These are phyloP conservation scores for Didymosphaeria variabile DNA, from an alignment of 2,329 filamentous ascomycete species.

Conservation along the genomic window DNA sequence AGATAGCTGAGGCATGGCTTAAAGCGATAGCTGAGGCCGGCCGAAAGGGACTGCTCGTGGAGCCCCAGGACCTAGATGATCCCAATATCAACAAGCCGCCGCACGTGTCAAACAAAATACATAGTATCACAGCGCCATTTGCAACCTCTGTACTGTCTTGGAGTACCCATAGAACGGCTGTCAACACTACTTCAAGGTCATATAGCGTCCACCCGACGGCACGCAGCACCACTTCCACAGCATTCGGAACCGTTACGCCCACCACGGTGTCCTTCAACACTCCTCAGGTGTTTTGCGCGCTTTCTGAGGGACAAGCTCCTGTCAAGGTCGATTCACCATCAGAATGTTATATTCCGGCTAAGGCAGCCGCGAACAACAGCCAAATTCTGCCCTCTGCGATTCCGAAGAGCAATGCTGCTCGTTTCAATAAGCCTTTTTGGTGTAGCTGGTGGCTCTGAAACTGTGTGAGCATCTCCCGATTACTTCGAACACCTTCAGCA, in stretches of 20 bases:
- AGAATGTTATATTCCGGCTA: background rate
- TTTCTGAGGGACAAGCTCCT: background rate
- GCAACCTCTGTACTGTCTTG: background rate
- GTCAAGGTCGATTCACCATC: background rate
- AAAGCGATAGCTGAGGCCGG: slow-evolving; percentile 3
- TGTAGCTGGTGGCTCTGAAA: background rate
- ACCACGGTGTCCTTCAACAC: background rate
- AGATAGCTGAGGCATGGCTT: background rate
- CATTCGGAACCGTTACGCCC: background rate
- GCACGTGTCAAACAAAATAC: too few relatives aligned
- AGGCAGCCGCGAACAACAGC: background rate
- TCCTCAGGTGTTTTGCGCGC: background rate
- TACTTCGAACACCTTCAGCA: background rate
- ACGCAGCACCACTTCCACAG: background rate
- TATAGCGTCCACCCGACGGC: background rate
- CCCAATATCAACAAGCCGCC: background rate
- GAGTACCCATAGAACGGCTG: background rate
- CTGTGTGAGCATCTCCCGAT: background rate
- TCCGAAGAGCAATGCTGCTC: background rate
- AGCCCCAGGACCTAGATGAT: background rate
- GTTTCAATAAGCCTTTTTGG: background rate
- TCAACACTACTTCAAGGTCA: background rate
- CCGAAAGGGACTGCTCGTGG: background rate
- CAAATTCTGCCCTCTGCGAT: background rate
- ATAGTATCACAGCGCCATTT: background rate